A percentile compares a stretch with the other conserved stretches of the same genome.
phyloP scores from a whole-genome alignment of 768 basidiomycete genomes.

The Leccinellum albellum region DNA sequence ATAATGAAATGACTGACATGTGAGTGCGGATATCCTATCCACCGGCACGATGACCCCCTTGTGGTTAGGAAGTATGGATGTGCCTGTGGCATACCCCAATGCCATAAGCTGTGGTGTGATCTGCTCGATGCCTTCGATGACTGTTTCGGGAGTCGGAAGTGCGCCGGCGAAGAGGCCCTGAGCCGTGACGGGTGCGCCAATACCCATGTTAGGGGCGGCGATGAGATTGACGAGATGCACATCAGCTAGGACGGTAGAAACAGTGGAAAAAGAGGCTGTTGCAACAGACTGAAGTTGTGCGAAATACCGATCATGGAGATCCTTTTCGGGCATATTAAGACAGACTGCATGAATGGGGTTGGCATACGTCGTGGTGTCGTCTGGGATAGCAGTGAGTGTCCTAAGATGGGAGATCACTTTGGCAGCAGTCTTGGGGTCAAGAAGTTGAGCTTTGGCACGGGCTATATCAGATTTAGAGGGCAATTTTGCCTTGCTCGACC shows the following conservation, averaged over 20 bases:
- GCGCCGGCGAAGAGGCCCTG: conserved; percentile 69
- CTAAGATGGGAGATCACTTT: conserved; percentile 71
- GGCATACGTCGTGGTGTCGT: conserved; percentile 7
- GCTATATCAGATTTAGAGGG: conserved; percentile 50
- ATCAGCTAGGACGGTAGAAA: conserved; percentile 51
- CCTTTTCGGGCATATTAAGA: conserved; percentile 57
- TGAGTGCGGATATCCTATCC: conserved; percentile 74
- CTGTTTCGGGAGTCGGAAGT: conserved; percentile 69
- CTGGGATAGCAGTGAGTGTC: conserved; percentile 41
- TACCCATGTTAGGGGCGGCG: conserved; percentile 57
- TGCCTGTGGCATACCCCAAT: conserved; percentile 72
- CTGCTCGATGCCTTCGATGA: conserved; percentile 62
- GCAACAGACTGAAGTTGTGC: conserved; percentile 45
- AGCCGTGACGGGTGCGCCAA: conserved; percentile 70
- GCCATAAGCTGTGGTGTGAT: conserved; percentile 78
- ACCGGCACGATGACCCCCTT: conserved; percentile 65
- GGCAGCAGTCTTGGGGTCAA: conserved; percentile 63
- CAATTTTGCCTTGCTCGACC: conserved; percentile 36
- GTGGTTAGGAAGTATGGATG: conserved; percentile 62
- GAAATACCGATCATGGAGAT: conserved; percentile 61
- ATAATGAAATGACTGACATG: conserved; percentile 50
- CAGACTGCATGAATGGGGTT: conserved; percentile 78
- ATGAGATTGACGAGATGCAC: conserved; percentile 63
- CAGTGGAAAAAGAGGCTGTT: conserved; percentile 46
- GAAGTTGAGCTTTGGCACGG: conserved; percentile 65